Conservation (phyloP, 257 asterid species). For the Solanum medicagineum region DNA sequence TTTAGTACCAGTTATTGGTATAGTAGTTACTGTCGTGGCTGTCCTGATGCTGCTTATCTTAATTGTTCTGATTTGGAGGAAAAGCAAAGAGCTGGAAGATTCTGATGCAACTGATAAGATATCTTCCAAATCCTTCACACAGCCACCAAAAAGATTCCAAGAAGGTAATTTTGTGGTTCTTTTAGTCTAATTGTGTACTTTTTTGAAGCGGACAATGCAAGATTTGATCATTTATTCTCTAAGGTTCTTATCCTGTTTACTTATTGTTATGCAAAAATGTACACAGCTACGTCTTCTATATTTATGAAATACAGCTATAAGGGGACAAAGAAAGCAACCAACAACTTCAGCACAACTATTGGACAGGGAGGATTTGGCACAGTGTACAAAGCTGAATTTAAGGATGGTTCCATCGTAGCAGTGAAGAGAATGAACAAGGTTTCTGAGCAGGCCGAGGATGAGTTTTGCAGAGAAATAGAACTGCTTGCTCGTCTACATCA, state of each 20-base stretch:
- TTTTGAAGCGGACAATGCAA: not conserved
- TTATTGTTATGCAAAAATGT: slow-evolving; percentile 12
- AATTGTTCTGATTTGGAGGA: slow-evolving; percentile 48
- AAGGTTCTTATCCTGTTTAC: not conserved
- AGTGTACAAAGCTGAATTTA: slow-evolving; percentile 76
- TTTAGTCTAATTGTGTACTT: not conserved
- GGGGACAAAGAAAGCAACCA: slow-evolving; percentile 81
- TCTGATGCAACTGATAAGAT: slow-evolving; percentile 22
- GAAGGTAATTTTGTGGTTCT: slow-evolving; percentile 37
- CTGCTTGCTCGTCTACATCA: slow-evolving; percentile 95
- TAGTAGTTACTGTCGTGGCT: slow-evolving; percentile 53
- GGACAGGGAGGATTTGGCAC: slow-evolving; percentile 97
- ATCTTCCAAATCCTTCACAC: slow-evolving; percentile 32
- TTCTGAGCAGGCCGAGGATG: slow-evolving; percentile 87
- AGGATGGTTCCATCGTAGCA: slow-evolving; percentile 52
- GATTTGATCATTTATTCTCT: not conserved
- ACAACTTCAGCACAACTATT: slow-evolving; percentile 52
- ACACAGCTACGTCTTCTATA: slow-evolving; percentile 56
- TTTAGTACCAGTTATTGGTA: slow-evolving; percentile 47
- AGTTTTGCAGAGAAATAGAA: slow-evolving; percentile 79
- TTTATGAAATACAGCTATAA: slow-evolving; percentile 84
- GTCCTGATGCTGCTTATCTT: slow-evolving; percentile 38
- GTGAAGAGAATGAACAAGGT: slow-evolving; percentile 86
- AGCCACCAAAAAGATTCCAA: slow-evolving; percentile 44
- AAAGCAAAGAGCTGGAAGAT: slow-evolving; percentile 54